phyloP scores from a whole-genome alignment of 1,139 yeast genomes.

The Taiozyma sp. region DNA sequence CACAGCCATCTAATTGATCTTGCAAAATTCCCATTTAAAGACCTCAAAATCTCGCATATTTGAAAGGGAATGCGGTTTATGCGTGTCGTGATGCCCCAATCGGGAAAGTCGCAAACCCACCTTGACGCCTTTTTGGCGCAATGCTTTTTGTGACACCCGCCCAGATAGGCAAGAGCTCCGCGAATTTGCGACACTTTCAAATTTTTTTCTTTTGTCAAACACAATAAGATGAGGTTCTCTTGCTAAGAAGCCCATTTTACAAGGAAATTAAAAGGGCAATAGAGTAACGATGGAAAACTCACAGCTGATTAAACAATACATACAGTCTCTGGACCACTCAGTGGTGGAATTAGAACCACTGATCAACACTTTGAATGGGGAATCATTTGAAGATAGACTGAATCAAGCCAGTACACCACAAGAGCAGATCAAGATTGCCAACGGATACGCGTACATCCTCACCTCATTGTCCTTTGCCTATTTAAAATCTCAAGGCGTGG shows the following conservation, averaged over 20 bases:
- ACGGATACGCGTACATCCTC: conserved; percentile 33
- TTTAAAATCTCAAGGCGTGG: conserved; percentile 54
- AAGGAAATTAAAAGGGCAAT: background rate
- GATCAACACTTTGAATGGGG: conserved; percentile 23
- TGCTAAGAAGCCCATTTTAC: too few relatives aligned
- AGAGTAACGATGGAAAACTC: conserved; percentile 37
- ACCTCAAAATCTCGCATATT: background rate
- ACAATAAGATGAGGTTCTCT: background rate
- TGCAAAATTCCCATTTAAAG: background rate
- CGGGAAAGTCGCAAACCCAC: background rate
- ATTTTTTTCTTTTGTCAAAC: background rate
- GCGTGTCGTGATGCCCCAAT: background rate
- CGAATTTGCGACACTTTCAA: background rate
- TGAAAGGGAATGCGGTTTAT: background rate
- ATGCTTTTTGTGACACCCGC: background rate
- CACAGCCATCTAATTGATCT: background rate
- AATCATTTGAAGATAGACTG: conserved; percentile 25
- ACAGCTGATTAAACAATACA: conserved; percentile 30
- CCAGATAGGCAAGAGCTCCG: background rate
- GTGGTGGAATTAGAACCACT: conserved; percentile 22
- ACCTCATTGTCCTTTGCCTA: conserved; percentile 45
- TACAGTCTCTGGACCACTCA: conserved; percentile 25
- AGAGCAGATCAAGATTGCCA: conserved; percentile 27
- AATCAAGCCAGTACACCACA: conserved; percentile 23
- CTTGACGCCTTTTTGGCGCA: background rate